phyloP scores from a whole-genome alignment of 352 stramenopile genomes.

The Globisporangium splendens region DNA sequence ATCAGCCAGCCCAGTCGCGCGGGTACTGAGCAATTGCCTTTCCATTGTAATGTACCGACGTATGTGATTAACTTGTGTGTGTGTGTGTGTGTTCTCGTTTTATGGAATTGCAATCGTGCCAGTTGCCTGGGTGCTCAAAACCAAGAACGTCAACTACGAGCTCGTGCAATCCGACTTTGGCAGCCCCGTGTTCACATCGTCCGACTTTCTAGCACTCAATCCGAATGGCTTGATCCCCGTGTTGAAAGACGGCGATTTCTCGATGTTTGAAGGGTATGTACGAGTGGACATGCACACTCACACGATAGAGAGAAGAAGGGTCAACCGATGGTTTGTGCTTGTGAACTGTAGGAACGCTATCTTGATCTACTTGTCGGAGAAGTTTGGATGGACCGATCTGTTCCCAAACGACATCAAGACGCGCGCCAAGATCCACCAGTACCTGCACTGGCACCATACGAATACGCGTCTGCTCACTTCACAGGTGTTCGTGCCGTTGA shows the following conservation, averaged over 20 bases:
- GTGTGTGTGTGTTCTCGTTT: background rate
- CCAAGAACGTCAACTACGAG: constrained; percentile 36
- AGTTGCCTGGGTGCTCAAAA: constrained; percentile 32
- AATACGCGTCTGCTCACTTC: constrained; percentile 47
- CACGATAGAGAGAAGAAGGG: no score
- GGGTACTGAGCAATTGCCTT: constrained; percentile 1
- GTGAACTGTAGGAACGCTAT: constrained; percentile 24
- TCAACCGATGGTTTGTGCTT: no score
- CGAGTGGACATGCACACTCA: no score
- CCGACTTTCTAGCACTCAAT: constrained; percentile 48
- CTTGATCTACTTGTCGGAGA: constrained; percentile 48
- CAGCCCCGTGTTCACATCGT: constrained; percentile 22
- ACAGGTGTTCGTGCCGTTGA: constrained; percentile 35
- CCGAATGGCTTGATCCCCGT: constrained; percentile 47
- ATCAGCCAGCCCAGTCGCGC: constrained; percentile 32
- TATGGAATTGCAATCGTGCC: background rate
- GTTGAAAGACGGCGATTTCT: constrained; percentile 55
- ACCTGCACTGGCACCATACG: constrained; percentile 69
- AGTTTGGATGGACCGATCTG: constrained; percentile 49
- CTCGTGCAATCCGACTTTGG: constrained; percentile 22
- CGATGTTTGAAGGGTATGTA: constrained; percentile 38
- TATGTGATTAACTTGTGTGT: background rate
- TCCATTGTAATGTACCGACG: no score
- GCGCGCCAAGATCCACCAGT: constrained; percentile 62
- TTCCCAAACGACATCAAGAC: constrained; percentile 41